A percentile compares a stretch with the other conserved stretches of the same genome.
Conservation (phyloP, 1,139 yeast genomes). For the Taphrina communis region DNA sequence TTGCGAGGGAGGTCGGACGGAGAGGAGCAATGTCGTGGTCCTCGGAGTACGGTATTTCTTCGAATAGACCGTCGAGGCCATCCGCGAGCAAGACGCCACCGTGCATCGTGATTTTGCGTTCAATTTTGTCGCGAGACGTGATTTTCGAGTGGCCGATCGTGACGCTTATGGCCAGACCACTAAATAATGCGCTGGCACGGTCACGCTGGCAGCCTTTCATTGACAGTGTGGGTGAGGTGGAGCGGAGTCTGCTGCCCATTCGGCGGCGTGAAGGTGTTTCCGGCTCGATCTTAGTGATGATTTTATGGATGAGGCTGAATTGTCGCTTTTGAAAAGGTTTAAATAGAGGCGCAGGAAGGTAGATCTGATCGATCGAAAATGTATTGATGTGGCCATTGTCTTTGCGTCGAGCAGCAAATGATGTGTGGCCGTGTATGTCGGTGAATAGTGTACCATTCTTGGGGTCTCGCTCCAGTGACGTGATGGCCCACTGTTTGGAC, state of each 20-base stretch:
- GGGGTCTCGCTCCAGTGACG: slow-evolving; percentile 4
- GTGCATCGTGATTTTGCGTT: slow-evolving; percentile 18
- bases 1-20: neutral
- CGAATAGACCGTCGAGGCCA: slow-evolving; percentile 28
- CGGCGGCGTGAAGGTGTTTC: slow-evolving; percentile 28
- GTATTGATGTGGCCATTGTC: neutral
- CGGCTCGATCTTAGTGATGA: neutral
- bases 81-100: slow-evolving; percentile 23
- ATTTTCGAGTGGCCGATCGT: slow-evolving; percentile 13
- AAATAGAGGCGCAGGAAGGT: slow-evolving; percentile 19
- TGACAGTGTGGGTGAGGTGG: slow-evolving; percentile 22
- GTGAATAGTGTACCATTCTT: slow-evolving; percentile 6
- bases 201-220: slow-evolving; percentile 1
- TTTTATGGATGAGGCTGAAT: neutral
- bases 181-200: slow-evolving; percentile 9
- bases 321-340: slow-evolving; percentile 22
- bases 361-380: slow-evolving; percentile 22
- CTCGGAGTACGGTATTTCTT: slow-evolving; percentile 19
- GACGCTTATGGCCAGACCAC: slow-evolving; percentile 27
- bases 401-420: slow-evolving; percentile 21
- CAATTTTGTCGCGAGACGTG: slow-evolving; percentile 7
- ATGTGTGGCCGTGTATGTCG: slow-evolving; percentile 24
- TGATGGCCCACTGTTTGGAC: slow-evolving; percentile 10
- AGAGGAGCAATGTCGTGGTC: slow-evolving; percentile 30
- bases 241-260: neutral